Base-by-base conservation (phyloP, 2,329 filamentous ascomycete species). In the Aspergillus brunneoviolaceus region DNA sequence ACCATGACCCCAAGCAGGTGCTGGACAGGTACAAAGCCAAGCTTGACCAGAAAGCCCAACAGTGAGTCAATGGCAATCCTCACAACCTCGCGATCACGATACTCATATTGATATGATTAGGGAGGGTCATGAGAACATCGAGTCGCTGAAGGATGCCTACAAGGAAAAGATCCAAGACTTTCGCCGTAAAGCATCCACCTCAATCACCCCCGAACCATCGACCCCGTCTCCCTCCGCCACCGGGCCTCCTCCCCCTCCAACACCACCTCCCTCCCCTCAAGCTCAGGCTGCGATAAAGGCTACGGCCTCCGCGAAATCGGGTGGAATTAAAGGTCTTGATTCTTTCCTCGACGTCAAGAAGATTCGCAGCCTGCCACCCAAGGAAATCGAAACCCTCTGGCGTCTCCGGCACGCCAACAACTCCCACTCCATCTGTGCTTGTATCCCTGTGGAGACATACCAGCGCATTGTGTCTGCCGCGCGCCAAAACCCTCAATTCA, bases 371-470 rank as follows among this genome's bases (percentile, higher is more conserved):
- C 87, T 98, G 3, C 89, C 93, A 0, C 79, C 85, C 19, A 89
- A 91, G 74, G 93, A 98, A 75, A 88, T 99, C 58, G 88, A 92
- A 69, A 86, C 88, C 33, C 84, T 98, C 68, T 99, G 95, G 95
- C 90, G 94, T 25, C 85, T 96, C 27, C 89, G 91, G 55, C 91
- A 97, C 79, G 89, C 92, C 47, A 77, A 83, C 16, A 87, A 89
- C 65, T 80, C 87, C 0, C 84, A 87, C 63, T 90, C 89, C 12
- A 85, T 99, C n/a, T 96, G 91, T 78, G 96, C 95, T 29, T 84
- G 87, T 51, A 87, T 99, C 59, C 89, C 92, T 0, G 76, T 88
- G 2, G 74, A 84, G 2, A 90, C 88, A n/a, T 98, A 93, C 80
- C 74, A 80, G 35, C 82, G 85, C 55, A 91, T 99, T 72, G 86